Base-by-base conservation (phyloP, 306 rosid species). In the Prunus mongolica region DNA sequence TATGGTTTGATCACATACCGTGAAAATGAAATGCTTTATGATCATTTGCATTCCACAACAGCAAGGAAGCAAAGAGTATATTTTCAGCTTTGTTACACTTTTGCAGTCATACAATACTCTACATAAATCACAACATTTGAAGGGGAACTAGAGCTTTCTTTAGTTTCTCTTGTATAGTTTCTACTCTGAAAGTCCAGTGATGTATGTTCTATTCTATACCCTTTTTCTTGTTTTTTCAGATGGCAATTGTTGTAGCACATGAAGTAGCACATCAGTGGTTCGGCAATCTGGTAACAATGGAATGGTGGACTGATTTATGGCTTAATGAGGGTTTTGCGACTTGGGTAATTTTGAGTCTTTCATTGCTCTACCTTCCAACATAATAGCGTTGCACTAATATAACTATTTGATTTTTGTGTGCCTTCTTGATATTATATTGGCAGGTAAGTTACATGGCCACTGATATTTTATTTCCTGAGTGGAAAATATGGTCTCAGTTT, bases 201-300 rank as follows among this genome's bases (percentile, higher is more conserved):
- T 19, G 11, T 20, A 56, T 38, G 44, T 6, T 58, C 22, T n/a
- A 3, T 13, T 58, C 22, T n/a, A 3, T 20, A 13, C 41, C 7
- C 71, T 61, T 25, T 63, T 54, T 75, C 70, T 62, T 81, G 54
- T 71, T 78, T 67, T 80, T 72, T 50, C 62, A 85, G 90, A 77
- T 79, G 45, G 75, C 87, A 67, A 81, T 79, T 60, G 84, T 30
- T 56, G 82, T 82, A 81, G 85, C 96, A 27, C 92, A 88, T 52
- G 96, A 88, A 86, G 87, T 86, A 38, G 88, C 91, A 51, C 92
- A 88, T 68, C 88, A 90, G n/a, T 90, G 96, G 93, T 88, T 90
- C 80, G 96, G 96, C 51, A 90, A 90, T 79, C 81, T 90, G 68
- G 91, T 90, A 54, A 88, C 96, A 13, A 88, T 88, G 92, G 96